These are phyloP conservation scores for Hordeum pubiflorum DNA, from an alignment of 202 grass and related monocot genomes.

Conservation along the genomic window DNA sequence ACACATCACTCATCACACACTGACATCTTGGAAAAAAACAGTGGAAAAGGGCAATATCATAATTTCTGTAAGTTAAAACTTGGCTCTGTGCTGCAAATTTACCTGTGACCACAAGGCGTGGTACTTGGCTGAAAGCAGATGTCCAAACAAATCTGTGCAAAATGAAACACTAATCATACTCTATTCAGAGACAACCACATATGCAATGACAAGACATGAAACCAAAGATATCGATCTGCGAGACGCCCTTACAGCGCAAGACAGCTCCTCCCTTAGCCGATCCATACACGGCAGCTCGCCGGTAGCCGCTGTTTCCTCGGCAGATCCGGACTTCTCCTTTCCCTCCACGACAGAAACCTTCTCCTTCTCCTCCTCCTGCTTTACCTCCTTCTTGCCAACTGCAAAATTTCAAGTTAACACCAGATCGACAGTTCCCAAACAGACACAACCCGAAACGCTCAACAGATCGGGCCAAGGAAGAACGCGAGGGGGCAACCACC, in stretches of 20 bases:
- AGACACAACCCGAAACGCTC: background rate
- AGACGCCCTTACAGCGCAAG: conserved; percentile 63
- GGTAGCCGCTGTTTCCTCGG: conserved; percentile 14
- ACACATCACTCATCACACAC: background rate
- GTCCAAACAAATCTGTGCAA: conserved; percentile 75
- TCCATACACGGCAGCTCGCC: conserved; percentile 57
- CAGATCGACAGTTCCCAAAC: background rate
- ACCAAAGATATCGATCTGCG: background rate
- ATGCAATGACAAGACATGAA: background rate
- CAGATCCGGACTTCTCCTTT: conserved; percentile 15
- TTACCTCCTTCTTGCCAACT: conserved; percentile 26
- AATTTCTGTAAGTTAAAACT: background rate
- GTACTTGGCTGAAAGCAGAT: conserved; percentile 93
- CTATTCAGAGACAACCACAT: background rate
- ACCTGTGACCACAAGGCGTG: conserved; percentile 95
- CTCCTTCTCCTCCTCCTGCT: conserved; percentile 2
- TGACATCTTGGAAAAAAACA: background rate
- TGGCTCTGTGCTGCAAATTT: background rate
- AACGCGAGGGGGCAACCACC: background rate
- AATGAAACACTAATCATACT: conserved; percentile 12
- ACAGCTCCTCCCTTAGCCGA: conserved; percentile 78
- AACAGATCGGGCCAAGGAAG: background rate
- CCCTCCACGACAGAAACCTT: conserved; percentile 7
- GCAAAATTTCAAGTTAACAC: background rate
- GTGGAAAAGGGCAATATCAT: background rate